Evolutionary conservation across 2,329 filamentous ascomycete species (phyloP).

Genomic region (Calonectria naviculata): DNA sequence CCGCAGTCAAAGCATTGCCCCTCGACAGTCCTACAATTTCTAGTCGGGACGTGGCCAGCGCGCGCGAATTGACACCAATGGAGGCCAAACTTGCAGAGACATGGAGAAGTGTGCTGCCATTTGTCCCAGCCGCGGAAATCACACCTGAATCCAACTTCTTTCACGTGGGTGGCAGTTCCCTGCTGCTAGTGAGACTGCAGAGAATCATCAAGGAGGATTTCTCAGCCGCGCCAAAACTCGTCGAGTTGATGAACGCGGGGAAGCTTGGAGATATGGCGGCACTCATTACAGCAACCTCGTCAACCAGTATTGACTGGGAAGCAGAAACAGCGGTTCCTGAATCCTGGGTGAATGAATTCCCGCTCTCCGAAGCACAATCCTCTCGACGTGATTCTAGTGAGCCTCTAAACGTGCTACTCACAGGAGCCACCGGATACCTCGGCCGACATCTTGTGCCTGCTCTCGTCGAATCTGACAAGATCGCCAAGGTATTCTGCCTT

Average conservation of each 20-base stretch:
- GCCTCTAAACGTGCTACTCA: background rate
- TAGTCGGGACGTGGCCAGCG: background rate
- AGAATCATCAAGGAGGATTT: background rate
- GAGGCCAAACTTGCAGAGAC: background rate
- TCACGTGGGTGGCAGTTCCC: background rate
- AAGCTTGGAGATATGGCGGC: background rate
- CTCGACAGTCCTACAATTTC: background rate
- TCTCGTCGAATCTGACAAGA: background rate
- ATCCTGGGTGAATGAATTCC: background rate
- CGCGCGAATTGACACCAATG: background rate
- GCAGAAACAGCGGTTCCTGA: background rate
- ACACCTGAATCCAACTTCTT: background rate
- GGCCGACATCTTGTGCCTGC: background rate
- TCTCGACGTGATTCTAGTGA: background rate
- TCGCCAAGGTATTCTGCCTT: background rate
- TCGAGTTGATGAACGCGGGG: background rate
- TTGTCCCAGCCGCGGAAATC: background rate
- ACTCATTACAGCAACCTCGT: background rate
- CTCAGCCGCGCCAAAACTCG: background rate
- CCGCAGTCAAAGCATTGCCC: background rate
- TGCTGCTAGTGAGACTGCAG: background rate
- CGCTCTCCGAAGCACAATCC: background rate
- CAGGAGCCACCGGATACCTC: background rate
- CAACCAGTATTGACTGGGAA: background rate
- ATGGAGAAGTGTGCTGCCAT: background rate